Evolutionary conservation across 768 basidiomycete species (phyloP).

Genomic region (Pleurotus citrinopileatus): DNA sequence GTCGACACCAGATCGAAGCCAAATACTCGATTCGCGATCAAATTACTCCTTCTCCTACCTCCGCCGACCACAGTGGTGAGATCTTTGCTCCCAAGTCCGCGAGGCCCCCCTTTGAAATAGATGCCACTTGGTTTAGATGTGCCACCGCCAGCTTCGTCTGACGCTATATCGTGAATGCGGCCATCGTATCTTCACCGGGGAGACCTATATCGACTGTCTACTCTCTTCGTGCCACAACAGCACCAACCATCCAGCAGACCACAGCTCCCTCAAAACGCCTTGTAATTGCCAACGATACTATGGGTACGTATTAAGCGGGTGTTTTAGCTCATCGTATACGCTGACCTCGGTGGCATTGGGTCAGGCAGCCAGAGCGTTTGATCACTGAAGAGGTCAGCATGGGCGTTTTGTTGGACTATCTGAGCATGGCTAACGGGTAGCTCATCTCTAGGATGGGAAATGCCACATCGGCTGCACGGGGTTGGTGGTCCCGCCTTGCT

Average conservation of each 20-base stretch:
- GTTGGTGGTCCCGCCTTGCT: slow-evolving; percentile 2
- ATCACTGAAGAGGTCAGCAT: slow-evolving; percentile 40
- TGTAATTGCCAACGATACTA: slow-evolving; percentile 59
- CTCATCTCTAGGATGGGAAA: slow-evolving; percentile 30
- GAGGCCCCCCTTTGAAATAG: slow-evolving; percentile 18
- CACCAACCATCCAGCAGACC: slow-evolving; percentile 44
- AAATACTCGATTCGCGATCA: slow-evolving; percentile 34
- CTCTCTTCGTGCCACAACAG: slow-evolving; percentile 43
- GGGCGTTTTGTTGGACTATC: background rate
- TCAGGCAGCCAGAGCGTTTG: slow-evolving; percentile 51
- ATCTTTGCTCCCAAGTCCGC: slow-evolving; percentile 20
- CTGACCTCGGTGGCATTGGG: background rate
- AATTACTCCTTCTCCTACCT: slow-evolving; percentile 42
- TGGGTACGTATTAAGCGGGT: slow-evolving; percentile 17
- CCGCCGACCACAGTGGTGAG: slow-evolving; percentile 47
- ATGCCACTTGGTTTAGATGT: slow-evolving; percentile 41
- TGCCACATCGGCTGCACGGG: slow-evolving; percentile 32
- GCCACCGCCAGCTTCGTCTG: slow-evolving; percentile 59
- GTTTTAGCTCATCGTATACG: background rate
- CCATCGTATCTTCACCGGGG: slow-evolving; percentile 46
- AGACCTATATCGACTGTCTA: slow-evolving; percentile 53
- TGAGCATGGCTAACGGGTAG: slow-evolving; percentile 14
- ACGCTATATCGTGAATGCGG: slow-evolving; percentile 46
- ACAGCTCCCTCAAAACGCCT: slow-evolving; percentile 27
- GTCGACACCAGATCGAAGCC: slow-evolving; percentile 29